Conservation (phyloP, 2,329 filamentous ascomycete genomes). For the Basipetospora chlamydospora region DNA sequence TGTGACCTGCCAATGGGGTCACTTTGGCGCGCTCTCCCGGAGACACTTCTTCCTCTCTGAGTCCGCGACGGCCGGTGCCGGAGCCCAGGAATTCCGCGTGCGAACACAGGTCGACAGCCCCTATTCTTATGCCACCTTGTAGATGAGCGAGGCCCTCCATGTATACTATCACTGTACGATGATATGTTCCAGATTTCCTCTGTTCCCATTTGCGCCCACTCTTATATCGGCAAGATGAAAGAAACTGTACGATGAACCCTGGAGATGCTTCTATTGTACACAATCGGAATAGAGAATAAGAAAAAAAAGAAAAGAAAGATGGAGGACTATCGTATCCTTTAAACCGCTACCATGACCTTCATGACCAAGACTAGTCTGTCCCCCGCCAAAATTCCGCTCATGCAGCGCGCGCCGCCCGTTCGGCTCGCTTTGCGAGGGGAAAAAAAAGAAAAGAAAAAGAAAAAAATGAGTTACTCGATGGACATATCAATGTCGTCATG, state of each 20-base stretch:
- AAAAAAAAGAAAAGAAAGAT: neutral
- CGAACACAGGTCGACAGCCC: conserved; percentile 7
- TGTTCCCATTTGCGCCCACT: too few relatives aligned
- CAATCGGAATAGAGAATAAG: neutral
- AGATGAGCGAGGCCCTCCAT: neutral
- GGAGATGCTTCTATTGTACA: neutral
- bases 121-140: conserved; percentile 3
- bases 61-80: neutral
- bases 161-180: too few relatives aligned
- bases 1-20: conserved; percentile 13
- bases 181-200: too few relatives aligned
- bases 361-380: conserved; percentile 27
- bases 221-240: too few relatives aligned
- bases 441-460: too few relatives aligned
- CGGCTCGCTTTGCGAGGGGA: too few relatives aligned
- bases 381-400: conserved; percentile 41
- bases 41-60: conserved; percentile 40
- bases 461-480: too few relatives aligned
- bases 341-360: conserved; percentile 3
- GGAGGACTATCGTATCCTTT: neutral
- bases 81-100: neutral
- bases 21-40: conserved; percentile 51
- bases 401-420: conserved; percentile 32
- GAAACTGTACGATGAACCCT: neutral
- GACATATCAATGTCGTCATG: conserved; percentile 56